Evolutionary conservation across 2,329 filamentous ascomycete species (phyloP).

Genomic region (Plectosphaerella plurivora): DNA sequence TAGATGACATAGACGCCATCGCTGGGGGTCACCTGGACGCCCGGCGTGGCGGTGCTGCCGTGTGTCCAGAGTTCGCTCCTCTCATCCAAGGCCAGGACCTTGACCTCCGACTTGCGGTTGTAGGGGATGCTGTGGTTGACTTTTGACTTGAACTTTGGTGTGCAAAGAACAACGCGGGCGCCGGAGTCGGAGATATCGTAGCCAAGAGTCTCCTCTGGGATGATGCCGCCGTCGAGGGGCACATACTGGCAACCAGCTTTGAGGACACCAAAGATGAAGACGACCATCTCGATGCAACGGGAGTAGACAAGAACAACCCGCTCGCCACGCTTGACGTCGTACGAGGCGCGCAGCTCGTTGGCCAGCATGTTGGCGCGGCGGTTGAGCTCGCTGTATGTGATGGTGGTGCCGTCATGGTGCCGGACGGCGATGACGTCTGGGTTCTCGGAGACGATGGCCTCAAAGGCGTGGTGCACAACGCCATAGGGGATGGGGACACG

Average conservation of each 20-base stretch:
- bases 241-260: constrained; percentile 56
- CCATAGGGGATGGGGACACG: constrained; percentile 6
- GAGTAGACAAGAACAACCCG: constrained; percentile 51
- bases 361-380: constrained; percentile 35
- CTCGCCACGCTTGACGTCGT: constrained; percentile 37
- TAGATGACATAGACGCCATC: constrained; percentile 46
- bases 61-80: constrained; percentile 9
- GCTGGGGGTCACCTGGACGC: constrained; percentile 25
- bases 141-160: constrained; percentile 19
- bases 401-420: constrained; percentile 22
- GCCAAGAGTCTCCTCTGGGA: constrained; percentile 40
- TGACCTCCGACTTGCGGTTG: constrained; percentile 3
- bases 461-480: constrained; percentile 13
- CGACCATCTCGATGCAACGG: constrained; percentile 51
- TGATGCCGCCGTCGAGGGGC: constrained; percentile 52
- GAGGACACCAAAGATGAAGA: constrained; percentile 51
- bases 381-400: constrained; percentile 43
- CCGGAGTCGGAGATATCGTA: constrained; percentile 44
- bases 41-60: constrained; percentile 9
- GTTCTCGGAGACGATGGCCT: constrained; percentile 21
- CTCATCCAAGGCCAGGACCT: constrained; percentile 9
- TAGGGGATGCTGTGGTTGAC: constrained; percentile 6
- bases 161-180: constrained; percentile 40
- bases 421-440: constrained; percentile 34
- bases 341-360: constrained; percentile 25